phyloP scores from a whole-genome alignment of 352 stramenopile species.

The Elongisporangium senticosum region DNA sequence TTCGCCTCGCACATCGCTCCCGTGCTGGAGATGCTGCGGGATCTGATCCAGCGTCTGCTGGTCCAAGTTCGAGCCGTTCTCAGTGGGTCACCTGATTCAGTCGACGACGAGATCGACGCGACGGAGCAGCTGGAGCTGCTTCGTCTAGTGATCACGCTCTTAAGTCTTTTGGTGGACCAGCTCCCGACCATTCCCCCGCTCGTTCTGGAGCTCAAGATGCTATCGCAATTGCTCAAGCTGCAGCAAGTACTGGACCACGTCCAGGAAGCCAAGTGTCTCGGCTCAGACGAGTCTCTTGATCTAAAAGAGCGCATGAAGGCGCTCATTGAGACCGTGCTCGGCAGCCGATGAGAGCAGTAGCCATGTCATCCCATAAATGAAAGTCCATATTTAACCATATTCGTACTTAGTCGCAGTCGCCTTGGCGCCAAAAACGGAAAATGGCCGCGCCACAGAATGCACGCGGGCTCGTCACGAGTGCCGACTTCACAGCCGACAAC shows the following conservation, averaged over 20 bases:
- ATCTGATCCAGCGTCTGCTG: slow-evolving; percentile 26
- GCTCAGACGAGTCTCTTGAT: slow-evolving; percentile 16
- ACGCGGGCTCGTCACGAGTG: slow-evolving; percentile 34
- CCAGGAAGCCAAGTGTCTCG: slow-evolving; percentile 12
- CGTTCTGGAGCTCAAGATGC: slow-evolving; percentile 18
- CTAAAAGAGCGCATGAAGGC: slow-evolving; percentile 26
- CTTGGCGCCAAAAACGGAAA: slow-evolving; percentile 3
- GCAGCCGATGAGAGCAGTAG: slow-evolving; percentile 1
- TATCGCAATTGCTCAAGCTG: slow-evolving; percentile 37
- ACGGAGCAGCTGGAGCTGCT: slow-evolving; percentile 56
- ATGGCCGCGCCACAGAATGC: slow-evolving; percentile 17
- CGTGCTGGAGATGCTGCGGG: slow-evolving; percentile 30
- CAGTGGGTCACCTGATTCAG: not conserved
- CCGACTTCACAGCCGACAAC: slow-evolving; percentile 44
- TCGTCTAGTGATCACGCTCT: slow-evolving; percentile 41
- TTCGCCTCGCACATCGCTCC: slow-evolving; percentile 21
- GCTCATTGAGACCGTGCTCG: slow-evolving; percentile 23
- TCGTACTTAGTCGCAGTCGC: not conserved
- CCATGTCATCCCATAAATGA: not conserved
- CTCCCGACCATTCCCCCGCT: slow-evolving; percentile 15
- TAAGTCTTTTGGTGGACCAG: slow-evolving; percentile 43
- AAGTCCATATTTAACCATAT: slow-evolving; percentile 3
- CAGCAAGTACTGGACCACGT: slow-evolving; percentile 23
- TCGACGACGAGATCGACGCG: slow-evolving; percentile 12
- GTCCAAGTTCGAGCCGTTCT: slow-evolving; percentile 7